These are phyloP conservation scores for Xylariaceae sp. DNA, from an alignment of 2,329 filamentous ascomycete genomes.

Conservation along the genomic window DNA sequence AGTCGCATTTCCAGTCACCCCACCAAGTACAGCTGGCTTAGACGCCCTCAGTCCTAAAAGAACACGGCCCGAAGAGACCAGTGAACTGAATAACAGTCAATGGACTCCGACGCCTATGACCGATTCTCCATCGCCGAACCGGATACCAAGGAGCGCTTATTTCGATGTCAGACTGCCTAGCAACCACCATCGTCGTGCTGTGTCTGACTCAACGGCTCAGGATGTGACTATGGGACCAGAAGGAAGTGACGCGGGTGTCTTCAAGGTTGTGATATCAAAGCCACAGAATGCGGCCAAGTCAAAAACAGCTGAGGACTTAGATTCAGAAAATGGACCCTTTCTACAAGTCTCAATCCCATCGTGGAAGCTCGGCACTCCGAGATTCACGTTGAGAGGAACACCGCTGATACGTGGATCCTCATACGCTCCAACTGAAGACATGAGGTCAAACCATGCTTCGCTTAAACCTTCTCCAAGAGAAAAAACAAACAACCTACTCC, in stretches of 20 bases:
- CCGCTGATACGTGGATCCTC: constrained; percentile 82
- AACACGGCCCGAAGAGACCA: constrained; percentile 40
- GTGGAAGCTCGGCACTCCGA: constrained; percentile 81
- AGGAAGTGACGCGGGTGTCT: constrained; percentile 68
- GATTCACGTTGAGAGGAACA: constrained; percentile 78
- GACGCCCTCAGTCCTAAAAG: constrained; percentile 50
- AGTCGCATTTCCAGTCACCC: constrained; percentile 66
- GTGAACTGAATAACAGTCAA: constrained; percentile 45
- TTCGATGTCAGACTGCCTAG: constrained; percentile 35
- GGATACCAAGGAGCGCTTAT: constrained; percentile 45
- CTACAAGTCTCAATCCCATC: constrained; percentile 82
- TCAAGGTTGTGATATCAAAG: constrained; percentile 82
- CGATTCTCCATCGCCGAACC: constrained; percentile 39
- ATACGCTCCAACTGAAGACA: constrained; percentile 77
- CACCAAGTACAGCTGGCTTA: constrained; percentile 64
- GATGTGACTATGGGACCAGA: constrained; percentile 60
- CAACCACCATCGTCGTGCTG: constrained; percentile 63
- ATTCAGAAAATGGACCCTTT: constrained; percentile 55
- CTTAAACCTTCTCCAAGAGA: constrained; percentile 47
- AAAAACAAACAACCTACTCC: constrained; percentile 38
- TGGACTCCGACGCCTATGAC: constrained; percentile 51
- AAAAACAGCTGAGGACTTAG: constrained; percentile 67
- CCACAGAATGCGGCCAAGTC: constrained; percentile 65
- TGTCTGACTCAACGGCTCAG: constrained; percentile 79
- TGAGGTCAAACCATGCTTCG: constrained; percentile 67